Evolutionary conservation across 176 grass and related monocot species (phyloP), one percentile per base, ranked within the genome.

Genomic region (Cenchrus americanus): DNA sequence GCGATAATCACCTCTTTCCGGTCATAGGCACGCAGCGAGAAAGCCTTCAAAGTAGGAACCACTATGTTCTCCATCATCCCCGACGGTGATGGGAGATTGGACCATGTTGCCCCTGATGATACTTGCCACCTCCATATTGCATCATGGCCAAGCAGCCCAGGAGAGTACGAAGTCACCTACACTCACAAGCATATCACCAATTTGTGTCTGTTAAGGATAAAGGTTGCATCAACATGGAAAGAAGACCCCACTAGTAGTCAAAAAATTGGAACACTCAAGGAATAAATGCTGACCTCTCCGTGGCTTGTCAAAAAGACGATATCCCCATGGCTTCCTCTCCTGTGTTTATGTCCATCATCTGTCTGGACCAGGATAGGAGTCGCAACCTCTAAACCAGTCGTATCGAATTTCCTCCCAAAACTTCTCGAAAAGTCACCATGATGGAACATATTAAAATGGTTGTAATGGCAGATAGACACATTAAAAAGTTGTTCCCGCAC

Each of bases 401-500:
- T 19, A 87, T 98, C 96, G 66, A 92, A 92, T 62, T 83, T 87
- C 80, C 69, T 92, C n/a, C 92, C 89, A 65, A 99, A 95, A 87
- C 93, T 96, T 87, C 80, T 94, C 80, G 91, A 80, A 14, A 99
- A 95, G 68, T 99, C 96, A 37, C 93, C 91, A 81, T 96, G 91
- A 68, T 91, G 93, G 75, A 99, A 96, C 64, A 98, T 51, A 77
- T 89, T 89, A 64, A 96, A 88, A 83, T 95, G 86, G 81, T 81
- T 89, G 83, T 95, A 91, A 84, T 99, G 89, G 81, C 96, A 99
- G 68, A 99, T 92, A 62, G 93, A 99, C 79, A 94, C 96, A 78
- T 99, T 99, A 76, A 99, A 96, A 52, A 99, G 85, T 78, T 96
- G 87, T 69, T 99, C 93, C 73, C 93, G 83, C 48, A 96, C 89